Evolutionary conservation across 805 yeast species (phyloP).

Genomic region (Saccharomycopsis sp.): DNA sequence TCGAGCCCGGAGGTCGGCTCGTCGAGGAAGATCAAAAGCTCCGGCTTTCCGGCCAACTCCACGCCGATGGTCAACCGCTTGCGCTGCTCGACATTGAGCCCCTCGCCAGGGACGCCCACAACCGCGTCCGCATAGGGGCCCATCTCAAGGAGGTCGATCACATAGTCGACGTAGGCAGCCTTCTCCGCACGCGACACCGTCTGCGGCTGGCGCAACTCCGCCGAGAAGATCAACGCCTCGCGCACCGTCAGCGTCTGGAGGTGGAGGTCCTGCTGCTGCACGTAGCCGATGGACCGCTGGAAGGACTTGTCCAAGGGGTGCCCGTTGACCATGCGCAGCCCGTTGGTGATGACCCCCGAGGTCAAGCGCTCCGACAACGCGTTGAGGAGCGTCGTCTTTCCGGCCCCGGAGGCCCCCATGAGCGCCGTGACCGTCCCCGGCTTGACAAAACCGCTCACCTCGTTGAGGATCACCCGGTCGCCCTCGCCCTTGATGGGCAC

Average conservation of each 20-base stretch:
- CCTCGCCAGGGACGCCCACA: conserved; percentile 72
- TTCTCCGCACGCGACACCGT: conserved; percentile 51
- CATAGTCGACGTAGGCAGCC: conserved; percentile 59
- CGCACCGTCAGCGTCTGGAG: conserved; percentile 63
- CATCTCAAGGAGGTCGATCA: conserved; percentile 64
- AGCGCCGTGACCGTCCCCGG: conserved; percentile 79
- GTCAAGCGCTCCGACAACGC: conserved; percentile 66
- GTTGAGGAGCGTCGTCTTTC: conserved; percentile 72
- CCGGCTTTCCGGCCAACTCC: conserved; percentile 64
- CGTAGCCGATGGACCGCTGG: conserved; percentile 74
- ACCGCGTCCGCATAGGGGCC: conserved; percentile 66
- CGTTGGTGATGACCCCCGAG: conserved; percentile 57
- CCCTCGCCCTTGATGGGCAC: conserved; percentile 51
- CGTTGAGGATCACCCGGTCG: conserved; percentile 43
- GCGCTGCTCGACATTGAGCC: conserved; percentile 62
- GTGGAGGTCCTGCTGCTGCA: conserved; percentile 77
- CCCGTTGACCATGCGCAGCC: conserved; percentile 69
- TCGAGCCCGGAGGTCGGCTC: conserved; percentile 74
- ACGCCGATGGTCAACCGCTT: conserved; percentile 66
- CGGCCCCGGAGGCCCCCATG: conserved; percentile 87
- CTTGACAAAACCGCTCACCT: conserved; percentile 65
- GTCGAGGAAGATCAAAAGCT: conserved; percentile 54
- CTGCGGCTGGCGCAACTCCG: conserved; percentile 64
- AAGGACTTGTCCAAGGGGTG: conserved; percentile 55
- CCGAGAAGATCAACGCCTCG: conserved; percentile 67